These are phyloP conservation scores for Eucalyptus erythrocorys DNA, from an alignment of 345 rosid genomes.

Conservation along the genomic window DNA sequence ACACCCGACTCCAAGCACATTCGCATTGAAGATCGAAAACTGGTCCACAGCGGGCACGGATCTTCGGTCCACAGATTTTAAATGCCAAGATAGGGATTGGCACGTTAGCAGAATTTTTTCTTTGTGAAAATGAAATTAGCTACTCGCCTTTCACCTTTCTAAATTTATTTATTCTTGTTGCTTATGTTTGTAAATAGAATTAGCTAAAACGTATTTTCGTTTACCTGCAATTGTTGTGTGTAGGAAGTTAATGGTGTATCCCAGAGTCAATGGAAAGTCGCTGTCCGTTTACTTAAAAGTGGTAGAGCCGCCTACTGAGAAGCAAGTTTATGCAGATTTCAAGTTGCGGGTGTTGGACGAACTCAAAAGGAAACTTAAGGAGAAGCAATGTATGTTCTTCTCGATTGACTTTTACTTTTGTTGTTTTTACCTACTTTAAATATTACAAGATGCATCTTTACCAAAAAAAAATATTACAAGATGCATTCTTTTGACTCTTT, in stretches of 20 bases:
- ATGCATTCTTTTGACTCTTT: neutral
- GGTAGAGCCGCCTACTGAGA: neutral
- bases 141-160: neutral
- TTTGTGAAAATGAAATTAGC: neutral
- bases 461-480: neutral
- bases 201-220: neutral
- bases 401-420: neutral
- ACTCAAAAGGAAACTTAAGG: neutral
- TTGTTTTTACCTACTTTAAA: neutral
- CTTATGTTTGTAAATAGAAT: neutral
- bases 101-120: too few species aligned
- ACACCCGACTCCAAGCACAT: neutral
- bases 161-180: neutral
- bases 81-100: neutral
- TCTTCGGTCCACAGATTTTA: too few species aligned
- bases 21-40: neutral
- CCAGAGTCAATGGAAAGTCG: neutral
- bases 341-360: neutral
- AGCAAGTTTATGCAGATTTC: neutral
- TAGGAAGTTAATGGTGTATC: neutral
- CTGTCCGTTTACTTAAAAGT: neutral
- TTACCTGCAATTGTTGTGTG: neutral
- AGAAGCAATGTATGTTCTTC: neutral
- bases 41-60: neutral
- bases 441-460: neutral